phyloP scores from a whole-genome alignment of 2,329 filamentous ascomycete species.

The Fusarium fujikuroi region DNA sequence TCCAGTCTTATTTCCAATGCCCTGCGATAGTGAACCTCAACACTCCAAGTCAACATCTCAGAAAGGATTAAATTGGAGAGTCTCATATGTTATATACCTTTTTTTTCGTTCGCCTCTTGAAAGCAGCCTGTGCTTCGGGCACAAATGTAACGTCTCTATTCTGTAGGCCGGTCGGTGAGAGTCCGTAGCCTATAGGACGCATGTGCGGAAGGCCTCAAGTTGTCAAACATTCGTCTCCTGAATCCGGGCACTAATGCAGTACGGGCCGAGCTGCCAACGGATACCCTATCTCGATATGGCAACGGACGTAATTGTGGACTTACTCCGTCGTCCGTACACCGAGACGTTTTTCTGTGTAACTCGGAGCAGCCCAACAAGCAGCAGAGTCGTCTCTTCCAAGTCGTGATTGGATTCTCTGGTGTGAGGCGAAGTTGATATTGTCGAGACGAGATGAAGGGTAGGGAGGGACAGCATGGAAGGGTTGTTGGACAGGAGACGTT shows the following conservation, averaged over 20 bases:
- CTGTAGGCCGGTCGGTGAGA: constrained; percentile 15
- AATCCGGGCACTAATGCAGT: constrained; percentile 29
- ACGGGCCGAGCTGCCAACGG: constrained; percentile 31
- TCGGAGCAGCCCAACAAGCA: constrained; percentile 11
- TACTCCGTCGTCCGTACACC: constrained; percentile 1
- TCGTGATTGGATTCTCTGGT: constrained; percentile 14
- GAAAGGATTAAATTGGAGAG: background rate
- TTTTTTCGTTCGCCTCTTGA: background rate
- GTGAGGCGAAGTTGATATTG: background rate
- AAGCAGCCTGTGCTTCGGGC: background rate
- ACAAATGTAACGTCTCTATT: constrained; percentile 18
- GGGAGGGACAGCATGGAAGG: background rate
- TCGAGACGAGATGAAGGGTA: background rate
- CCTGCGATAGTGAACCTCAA: background rate
- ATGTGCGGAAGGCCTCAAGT: constrained; percentile 17
- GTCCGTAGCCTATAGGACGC: constrained; percentile 18
- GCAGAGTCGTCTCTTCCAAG: background rate
- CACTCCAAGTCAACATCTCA: background rate
- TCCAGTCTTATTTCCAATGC: constrained; percentile 2
- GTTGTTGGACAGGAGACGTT: background rate
- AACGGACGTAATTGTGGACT: background rate
- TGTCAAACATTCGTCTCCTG: background rate
- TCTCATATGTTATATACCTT: background rate
- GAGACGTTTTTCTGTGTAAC: constrained; percentile 21
- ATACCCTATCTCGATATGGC: constrained; percentile 6